Percentiles rank a stretch among this genome's conserved stretches.
Evolutionary conservation across 116 monocot species (phyloP).

Genomic region (Thalassia testudinum): DNA sequence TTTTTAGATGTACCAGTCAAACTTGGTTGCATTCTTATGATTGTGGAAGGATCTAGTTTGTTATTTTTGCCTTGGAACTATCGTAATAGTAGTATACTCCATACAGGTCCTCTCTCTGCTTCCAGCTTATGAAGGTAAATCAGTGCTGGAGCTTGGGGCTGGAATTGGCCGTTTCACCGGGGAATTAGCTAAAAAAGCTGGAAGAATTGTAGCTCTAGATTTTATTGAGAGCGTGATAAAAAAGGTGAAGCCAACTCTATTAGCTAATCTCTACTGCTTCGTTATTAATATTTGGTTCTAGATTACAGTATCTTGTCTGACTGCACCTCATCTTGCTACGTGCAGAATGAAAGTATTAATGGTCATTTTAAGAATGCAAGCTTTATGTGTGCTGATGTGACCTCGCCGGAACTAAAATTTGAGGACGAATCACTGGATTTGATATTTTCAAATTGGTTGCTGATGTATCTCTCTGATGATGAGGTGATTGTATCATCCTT

Average conservation of each 20-base stretch:
- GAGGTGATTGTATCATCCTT: conserved; percentile 41
- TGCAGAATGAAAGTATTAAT: conserved; percentile 83
- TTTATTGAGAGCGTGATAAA: conserved; percentile 91
- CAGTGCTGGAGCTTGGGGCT: conserved; percentile 84
- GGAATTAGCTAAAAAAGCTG: conserved; percentile 84
- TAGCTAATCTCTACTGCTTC: no score
- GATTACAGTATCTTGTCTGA: no score
- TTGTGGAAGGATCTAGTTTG: no score
- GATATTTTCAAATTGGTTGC: conserved; percentile 96
- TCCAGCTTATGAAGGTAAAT: conserved; percentile 65
- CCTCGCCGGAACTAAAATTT: conserved; percentile 60
- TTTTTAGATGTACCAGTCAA: no score
- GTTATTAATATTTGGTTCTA: no score
- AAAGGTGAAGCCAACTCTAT: conserved; percentile 65
- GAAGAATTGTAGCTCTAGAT: conserved; percentile 73
- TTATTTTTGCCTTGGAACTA: no score
- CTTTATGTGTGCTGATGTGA: conserved; percentile 92
- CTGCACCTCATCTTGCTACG: conserved; percentile 6
- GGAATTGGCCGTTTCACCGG: conserved; percentile 98
- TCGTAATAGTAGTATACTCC: background rate
- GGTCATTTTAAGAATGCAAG: conserved; percentile 64
- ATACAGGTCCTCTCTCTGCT: conserved; percentile 80
- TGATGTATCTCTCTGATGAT: conserved; percentile 95
- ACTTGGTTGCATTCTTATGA: no score
- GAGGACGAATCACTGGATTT: conserved; percentile 75